phyloP scores from a whole-genome alignment of 345 rosid species.

The Punica granatum region DNA sequence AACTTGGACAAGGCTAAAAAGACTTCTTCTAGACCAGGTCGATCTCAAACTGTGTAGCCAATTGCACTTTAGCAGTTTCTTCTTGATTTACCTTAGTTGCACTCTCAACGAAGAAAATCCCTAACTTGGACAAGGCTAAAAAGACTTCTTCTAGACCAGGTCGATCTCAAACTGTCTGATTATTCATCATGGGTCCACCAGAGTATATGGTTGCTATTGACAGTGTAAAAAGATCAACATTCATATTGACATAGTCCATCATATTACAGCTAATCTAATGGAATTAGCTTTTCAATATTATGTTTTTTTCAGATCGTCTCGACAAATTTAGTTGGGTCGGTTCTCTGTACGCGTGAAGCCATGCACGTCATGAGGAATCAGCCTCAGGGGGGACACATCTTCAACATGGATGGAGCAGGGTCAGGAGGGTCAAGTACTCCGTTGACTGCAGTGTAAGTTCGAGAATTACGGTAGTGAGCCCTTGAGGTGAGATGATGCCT shows the following conservation, averaged over 20 bases:
- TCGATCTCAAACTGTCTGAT: not conserved
- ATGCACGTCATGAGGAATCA: slow-evolving; percentile 70
- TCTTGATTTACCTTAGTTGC: not conserved
- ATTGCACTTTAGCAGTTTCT: not conserved
- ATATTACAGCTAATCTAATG: not conserved
- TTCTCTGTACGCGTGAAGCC: slow-evolving; percentile 88
- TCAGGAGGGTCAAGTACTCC: slow-evolving; percentile 99
- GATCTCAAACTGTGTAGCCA: not conserved
- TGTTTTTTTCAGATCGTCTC: slow-evolving; percentile 65
- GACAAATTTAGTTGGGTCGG: slow-evolving; percentile 91
- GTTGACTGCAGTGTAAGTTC: slow-evolving; percentile 85
- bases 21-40: not conserved
- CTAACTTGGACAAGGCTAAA: not conserved
- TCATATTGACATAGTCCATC: not conserved
- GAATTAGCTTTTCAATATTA: not conserved
- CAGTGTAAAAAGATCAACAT: not conserved
- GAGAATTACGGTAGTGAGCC: not conserved
- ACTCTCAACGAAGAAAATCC: not conserved
- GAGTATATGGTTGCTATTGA: not conserved
- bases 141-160: not conserved
- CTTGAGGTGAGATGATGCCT: not conserved
- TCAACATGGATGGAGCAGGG: slow-evolving; percentile 98
- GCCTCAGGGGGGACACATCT: slow-evolving; percentile 71
- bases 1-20: not conserved
- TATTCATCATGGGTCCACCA: not conserved